Base-by-base conservation (phyloP, 768 basidiomycete species). In the Daedaleopsis nitida region DNA sequence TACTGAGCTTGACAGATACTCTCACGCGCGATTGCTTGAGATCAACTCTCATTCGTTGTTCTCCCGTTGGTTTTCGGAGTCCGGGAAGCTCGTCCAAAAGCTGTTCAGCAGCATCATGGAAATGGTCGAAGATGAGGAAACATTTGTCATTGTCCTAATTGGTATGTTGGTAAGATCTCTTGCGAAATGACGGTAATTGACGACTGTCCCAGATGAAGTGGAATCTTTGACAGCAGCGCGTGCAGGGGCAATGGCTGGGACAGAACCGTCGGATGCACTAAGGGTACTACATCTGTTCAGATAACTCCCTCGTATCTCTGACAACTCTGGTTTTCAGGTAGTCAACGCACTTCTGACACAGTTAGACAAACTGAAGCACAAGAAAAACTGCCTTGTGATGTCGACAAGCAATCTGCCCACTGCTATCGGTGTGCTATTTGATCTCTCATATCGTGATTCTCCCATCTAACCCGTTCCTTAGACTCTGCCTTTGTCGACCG, bases 51-150 rank as follows among this genome's bases (percentile, higher is more conserved):
- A 98, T 75, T 98, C 96, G 1, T 82, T 99, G 16, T 98, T 99
- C 73, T 96, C 94, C 16, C 92, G 95, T 67, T 99, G 97, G 96
- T 99, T 98, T 76, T 98, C 96, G 0, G 97, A 99, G 72, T 97
- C 95, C 0, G 97, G 97, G 16, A 99, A 99, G 74, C 86, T 99
- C 32, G 97, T 99, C 1, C 96, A 98, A 69, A 85, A 91, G 50
- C 79, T 99, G 17, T 99, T 98, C 72, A 84, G 81, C 42, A 91
- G 83, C 60, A 94, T 99, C 58, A 91, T 83, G 42, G 95, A 97
- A 65, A 82, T 98, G 75, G 89, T 92, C 0, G 95, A 97, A 52
- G 95, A 98, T 67, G 92, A 96, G 64, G 86, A 88, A 58, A 85
- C 86, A 16, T 98, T 99, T 68, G 88, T 99, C 2, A 87, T 97